Evolutionary conservation across 2,329 filamentous ascomycete genomes (phyloP), one percentile per base, ranked within the genome.

Genomic region (Penicillium nordicum): DNA sequence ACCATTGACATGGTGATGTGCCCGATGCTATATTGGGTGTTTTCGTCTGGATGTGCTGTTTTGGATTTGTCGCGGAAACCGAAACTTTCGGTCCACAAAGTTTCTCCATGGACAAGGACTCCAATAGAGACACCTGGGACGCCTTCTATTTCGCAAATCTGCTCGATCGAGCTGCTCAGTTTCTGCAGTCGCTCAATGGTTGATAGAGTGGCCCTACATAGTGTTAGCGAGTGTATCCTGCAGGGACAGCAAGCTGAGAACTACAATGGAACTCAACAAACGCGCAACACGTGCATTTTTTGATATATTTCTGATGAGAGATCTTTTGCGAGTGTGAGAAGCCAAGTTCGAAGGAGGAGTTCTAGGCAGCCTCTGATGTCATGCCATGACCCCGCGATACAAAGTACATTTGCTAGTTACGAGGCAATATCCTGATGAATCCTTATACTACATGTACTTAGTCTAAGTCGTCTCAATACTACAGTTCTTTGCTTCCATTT

Each of bases 61-160:
- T 32, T 43, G 27, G 34, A 12, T 7, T 32, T 16, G 21, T 51
- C 41, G 16, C 34, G 42, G 29, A 52, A 56, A 11, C 53, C 48
- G 18, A 51, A 40, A 23, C 42, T 52, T 10, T 56, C 40, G n/a
- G 40, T 30, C 21, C 30, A 50, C 16, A 41, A 4, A 2, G 14
- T 34, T 16, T 46, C 41, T 6, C 53, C 48, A 16, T 52, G 14
- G 16, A 47, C 42, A 18, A 42, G 11, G 3, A 56, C 53, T 3
- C 53, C 53, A 11, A 56, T 12, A 18, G 48, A 56, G 18, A 47
- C 27, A 4, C 53, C 53, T 1, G 48, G 48, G 5, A 56, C 29
- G 1, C 41, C 41, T 21, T 32, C 42, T 7, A n/a, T 14, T 14
- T 44, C 40, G 27, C 53, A 21, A n/a, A 55, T 51, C 2, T 51